phyloP scores from a whole-genome alignment of 140 eudicot species.

The Stevia rebaudiana region DNA sequence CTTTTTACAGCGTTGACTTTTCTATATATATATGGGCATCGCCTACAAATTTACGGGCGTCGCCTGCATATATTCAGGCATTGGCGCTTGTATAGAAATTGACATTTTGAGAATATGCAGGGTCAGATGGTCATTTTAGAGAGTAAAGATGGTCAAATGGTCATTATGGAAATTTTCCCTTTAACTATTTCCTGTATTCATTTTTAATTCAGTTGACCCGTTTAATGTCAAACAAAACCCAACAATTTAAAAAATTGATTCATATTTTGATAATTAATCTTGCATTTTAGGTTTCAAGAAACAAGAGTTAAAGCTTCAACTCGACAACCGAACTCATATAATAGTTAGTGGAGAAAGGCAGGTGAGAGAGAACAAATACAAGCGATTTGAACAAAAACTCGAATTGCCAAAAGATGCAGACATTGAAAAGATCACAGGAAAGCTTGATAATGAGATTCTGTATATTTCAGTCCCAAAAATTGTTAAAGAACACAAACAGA shows the following conservation, averaged over 20 bases:
- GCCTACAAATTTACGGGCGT: too few relatives aligned
- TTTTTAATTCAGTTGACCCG: background rate
- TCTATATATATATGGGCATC: too few relatives aligned
- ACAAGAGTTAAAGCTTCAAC: constrained; percentile 43
- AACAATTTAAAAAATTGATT: background rate
- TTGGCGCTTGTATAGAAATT: too few relatives aligned
- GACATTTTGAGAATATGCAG: too few relatives aligned
- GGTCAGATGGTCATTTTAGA: too few relatives aligned
- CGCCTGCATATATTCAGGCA: too few relatives aligned
- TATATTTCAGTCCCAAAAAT: constrained; percentile 28
- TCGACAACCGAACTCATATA: constrained; percentile 44
- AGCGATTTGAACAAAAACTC: constrained; percentile 39
- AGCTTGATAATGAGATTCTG: constrained; percentile 52
- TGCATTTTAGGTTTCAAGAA: constrained; percentile 11
- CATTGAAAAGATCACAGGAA: constrained; percentile 25
- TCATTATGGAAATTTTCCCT: too few relatives aligned
- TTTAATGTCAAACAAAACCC: background rate
- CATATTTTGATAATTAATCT: background rate
- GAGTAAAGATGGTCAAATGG: too few relatives aligned
- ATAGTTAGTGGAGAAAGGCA: constrained; percentile 53
- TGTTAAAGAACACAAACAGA: background rate
- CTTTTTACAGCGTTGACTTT: too few relatives aligned
- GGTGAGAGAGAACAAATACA: constrained; percentile 36
- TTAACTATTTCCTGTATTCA: background rate
- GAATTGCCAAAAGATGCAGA: constrained; percentile 46